Conservation (phyloP, 2,329 filamentous ascomycete genomes). For the Sporothrix luriei region DNA sequence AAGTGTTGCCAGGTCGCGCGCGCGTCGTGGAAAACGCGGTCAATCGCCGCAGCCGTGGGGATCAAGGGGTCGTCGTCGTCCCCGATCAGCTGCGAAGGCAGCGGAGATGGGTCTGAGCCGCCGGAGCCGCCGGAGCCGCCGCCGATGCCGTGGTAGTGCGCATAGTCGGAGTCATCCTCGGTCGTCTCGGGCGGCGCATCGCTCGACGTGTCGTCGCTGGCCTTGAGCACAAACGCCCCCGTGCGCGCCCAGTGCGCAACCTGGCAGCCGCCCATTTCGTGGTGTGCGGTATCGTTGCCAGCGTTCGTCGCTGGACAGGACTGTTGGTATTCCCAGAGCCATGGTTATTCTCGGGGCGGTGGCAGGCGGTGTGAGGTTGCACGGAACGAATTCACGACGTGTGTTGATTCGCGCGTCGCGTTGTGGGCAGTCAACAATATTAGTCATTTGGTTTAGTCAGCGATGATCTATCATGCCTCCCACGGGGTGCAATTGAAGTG, state of each 20-base stretch:
- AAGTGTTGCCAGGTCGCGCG: conserved; percentile 22
- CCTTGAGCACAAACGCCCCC: conserved; percentile 25
- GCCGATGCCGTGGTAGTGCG: conserved; percentile 17
- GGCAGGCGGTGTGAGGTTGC: neutral
- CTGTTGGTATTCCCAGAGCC: neutral
- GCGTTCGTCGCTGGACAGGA: conserved; percentile 13
- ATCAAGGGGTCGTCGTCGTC: conserved; percentile 25
- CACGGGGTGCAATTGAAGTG: too few relatives aligned
- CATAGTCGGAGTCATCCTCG: conserved; percentile 25
- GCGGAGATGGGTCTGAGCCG: conserved; percentile 9
- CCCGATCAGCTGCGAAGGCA: conserved; percentile 21
- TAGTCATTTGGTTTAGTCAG: too few relatives aligned
- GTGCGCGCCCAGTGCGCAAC: conserved; percentile 28
- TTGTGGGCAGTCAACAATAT: too few relatives aligned
- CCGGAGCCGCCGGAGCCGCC: neutral
- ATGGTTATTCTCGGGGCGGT: neutral
- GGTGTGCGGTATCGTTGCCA: neutral
- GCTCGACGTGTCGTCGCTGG: conserved; percentile 20
- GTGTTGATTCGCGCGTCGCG: too few relatives aligned
- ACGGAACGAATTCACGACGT: too few relatives aligned
- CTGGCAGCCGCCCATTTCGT: conserved; percentile 16
- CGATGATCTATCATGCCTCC: too few relatives aligned
- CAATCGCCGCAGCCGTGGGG: conserved; percentile 21
- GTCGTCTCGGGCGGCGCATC: conserved; percentile 21
- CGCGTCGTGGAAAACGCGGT: conserved; percentile 22